Evolutionary conservation across 768 basidiomycete genomes (phyloP).

Genomic region (Rhodosporidiobolus sp.): DNA sequence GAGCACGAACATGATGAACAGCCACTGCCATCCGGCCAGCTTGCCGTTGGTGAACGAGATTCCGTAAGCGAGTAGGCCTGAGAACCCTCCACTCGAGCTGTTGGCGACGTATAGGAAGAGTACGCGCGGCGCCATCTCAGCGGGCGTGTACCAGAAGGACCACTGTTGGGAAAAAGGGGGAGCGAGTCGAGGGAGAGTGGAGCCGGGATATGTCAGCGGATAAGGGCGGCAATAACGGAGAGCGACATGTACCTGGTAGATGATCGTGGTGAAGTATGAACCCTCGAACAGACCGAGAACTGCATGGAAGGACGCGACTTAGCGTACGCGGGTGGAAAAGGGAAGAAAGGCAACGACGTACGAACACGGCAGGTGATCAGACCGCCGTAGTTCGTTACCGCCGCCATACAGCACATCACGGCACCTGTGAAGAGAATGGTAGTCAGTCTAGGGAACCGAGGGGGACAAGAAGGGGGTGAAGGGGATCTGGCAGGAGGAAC

Average conservation of each 20-base stretch:
- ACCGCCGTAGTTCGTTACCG: conserved; percentile 10
- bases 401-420: conserved; percentile 13
- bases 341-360: not conserved
- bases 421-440: not conserved
- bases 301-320: not conserved
- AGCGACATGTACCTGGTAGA: too few relatives aligned
- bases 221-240: too few relatives aligned
- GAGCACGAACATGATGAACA: conserved; percentile 15
- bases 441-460: not conserved
- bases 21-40: conserved; percentile 17
- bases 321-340: not conserved
- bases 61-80: conserved; percentile 19
- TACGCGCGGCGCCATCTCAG: conserved; percentile 7
- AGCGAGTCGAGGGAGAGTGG: too few relatives aligned
- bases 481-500: too few relatives aligned
- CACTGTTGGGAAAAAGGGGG: not conserved
- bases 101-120: conserved; percentile 22
- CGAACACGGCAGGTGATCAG: conserved; percentile 11
- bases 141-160: conserved; percentile 6
- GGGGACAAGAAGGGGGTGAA: not conserved
- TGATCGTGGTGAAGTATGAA: not conserved
- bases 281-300: conserved; percentile 13
- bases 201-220: too few relatives aligned
- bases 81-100: conserved; percentile 1
- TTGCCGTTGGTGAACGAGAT: conserved; percentile 9